Percentiles rank a stretch among this genome's conserved stretches.
Evolutionary conservation across 352 stramenopile genomes (phyloP).

Genomic region (Phytophthora quininea): DNA sequence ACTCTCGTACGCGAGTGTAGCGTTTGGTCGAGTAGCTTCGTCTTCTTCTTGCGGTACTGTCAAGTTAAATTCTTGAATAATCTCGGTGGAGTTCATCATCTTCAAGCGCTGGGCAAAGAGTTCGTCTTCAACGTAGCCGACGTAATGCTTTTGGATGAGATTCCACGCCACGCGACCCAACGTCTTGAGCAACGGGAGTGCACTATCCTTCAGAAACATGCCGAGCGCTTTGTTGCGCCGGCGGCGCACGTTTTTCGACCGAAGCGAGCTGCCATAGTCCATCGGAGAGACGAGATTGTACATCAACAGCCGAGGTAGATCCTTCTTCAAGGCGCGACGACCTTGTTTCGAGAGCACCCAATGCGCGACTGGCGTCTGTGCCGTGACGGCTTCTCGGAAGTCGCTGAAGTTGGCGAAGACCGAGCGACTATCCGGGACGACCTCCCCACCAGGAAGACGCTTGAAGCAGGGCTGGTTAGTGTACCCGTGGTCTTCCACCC

Average conservation of each 20-base stretch:
- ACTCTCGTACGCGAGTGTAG: conserved; percentile 33
- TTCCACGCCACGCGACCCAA: conserved; percentile 35
- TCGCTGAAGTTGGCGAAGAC: conserved; percentile 17
- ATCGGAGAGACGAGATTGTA: conserved; percentile 63
- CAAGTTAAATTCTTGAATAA: conserved; percentile 45
- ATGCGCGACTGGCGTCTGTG: conserved; percentile 34
- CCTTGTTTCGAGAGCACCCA: conserved; percentile 38
- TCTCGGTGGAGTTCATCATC: conserved; percentile 47
- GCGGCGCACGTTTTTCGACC: conserved; percentile 37
- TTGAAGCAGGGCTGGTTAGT: conserved; percentile 43
- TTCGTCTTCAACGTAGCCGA: conserved; percentile 46
- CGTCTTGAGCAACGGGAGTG: conserved; percentile 43
- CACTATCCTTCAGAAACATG: conserved; percentile 49
- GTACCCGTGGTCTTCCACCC: conserved; percentile 56
- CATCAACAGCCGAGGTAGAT: conserved; percentile 37
- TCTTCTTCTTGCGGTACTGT: conserved; percentile 22
- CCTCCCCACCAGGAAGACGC: conserved; percentile 46
- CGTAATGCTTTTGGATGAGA: conserved; percentile 44
- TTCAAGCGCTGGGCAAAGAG: conserved; percentile 29
- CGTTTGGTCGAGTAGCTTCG: conserved; percentile 32
- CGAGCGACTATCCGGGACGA: conserved; percentile 36
- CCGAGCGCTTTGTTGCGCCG: conserved; percentile 39
- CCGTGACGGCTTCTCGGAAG: conserved; percentile 25
- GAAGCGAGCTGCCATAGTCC: conserved; percentile 41
- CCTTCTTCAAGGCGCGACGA: conserved; percentile 37